phyloP scores from a whole-genome alignment of 1,139 yeast species.

The Geotrichum citri-aurantii region DNA sequence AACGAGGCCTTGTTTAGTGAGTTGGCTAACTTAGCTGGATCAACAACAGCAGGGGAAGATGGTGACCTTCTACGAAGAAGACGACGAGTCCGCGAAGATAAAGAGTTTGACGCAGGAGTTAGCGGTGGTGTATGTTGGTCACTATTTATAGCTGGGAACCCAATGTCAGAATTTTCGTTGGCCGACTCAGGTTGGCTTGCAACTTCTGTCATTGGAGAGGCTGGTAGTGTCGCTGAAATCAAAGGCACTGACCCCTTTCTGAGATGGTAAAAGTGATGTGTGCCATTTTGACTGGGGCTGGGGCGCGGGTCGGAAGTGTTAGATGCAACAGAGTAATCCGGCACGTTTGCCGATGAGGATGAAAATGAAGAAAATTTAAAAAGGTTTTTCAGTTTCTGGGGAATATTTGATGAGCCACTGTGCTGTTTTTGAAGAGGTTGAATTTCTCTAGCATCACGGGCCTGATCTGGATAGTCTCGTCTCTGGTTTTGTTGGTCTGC shows the following conservation, averaged over 20 bases:
- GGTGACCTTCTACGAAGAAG: conserved; percentile 40
- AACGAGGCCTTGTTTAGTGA: conserved; percentile 11
- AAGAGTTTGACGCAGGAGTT: conserved; percentile 1
- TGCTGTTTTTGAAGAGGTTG: background rate
- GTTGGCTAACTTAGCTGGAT: conserved; percentile 55
- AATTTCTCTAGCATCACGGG: background rate
- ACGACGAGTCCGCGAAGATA: conserved; percentile 2
- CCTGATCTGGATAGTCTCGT: background rate
- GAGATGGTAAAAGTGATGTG: background rate
- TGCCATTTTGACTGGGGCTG: background rate
- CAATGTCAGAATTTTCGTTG: conserved; percentile 10
- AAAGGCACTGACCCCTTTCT: background rate
- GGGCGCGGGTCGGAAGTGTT: background rate
- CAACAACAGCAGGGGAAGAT: conserved; percentile 31
- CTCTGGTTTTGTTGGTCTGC: background rate
- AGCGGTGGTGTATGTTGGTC: background rate
- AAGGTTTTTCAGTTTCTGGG: conserved; percentile 30
- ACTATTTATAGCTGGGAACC: conserved; percentile 5
- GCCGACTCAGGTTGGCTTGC: background rate
- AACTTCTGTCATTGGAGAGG: background rate
- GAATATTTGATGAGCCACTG: conserved; percentile 21
- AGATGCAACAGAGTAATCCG: background rate
- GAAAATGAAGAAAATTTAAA: conserved; percentile 26
- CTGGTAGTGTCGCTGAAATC: background rate
- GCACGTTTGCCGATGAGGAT: background rate